phyloP scores from a whole-genome alignment of 1,139 yeast species.

The Debaryomyces singareniensis region DNA sequence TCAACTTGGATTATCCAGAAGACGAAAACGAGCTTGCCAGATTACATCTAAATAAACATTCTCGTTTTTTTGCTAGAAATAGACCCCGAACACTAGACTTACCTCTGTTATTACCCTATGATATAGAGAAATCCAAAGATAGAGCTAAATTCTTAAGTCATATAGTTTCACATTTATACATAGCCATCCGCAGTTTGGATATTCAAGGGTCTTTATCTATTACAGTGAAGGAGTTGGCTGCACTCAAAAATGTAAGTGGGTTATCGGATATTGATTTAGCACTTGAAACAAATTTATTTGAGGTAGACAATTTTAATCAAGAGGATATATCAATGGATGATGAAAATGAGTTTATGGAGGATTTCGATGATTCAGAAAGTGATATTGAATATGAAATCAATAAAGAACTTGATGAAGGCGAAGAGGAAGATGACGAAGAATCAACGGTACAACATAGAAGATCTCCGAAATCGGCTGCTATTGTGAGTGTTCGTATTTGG shows the following conservation, averaged over 20 bases:
- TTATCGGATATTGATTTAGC: slow-evolving; percentile 46
- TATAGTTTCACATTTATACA: slow-evolving; percentile 71
- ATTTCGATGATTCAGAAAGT: slow-evolving; percentile 22
- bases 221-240: slow-evolving; percentile 55
- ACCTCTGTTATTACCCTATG: slow-evolving; percentile 67
- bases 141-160: slow-evolving; percentile 73
- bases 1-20: slow-evolving; percentile 54
- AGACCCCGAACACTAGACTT: slow-evolving; percentile 52
- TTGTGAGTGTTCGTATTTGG: slow-evolving; percentile 77
- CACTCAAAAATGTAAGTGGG: slow-evolving; percentile 24
- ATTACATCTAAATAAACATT: slow-evolving; percentile 41
- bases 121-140: slow-evolving; percentile 61
- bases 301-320: slow-evolving; percentile 12
- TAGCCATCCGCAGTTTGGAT: slow-evolving; percentile 73
- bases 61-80: slow-evolving; percentile 52
- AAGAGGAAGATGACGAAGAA: slow-evolving; percentile 31
- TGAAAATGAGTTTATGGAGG: slow-evolving; percentile 16
- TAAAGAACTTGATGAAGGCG: slow-evolving; percentile 30
- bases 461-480: slow-evolving; percentile 64
- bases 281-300: slow-evolving; percentile 46
- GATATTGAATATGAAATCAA: slow-evolving; percentile 36
- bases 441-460: slow-evolving; percentile 44
- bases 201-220: slow-evolving; percentile 68
- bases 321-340: slow-evolving; percentile 6
- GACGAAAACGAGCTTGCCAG: slow-evolving; percentile 33